These are phyloP conservation scores for Ascosphaera apis DNA, from an alignment of 2,329 filamentous ascomycete genomes.

Conservation along the genomic window DNA sequence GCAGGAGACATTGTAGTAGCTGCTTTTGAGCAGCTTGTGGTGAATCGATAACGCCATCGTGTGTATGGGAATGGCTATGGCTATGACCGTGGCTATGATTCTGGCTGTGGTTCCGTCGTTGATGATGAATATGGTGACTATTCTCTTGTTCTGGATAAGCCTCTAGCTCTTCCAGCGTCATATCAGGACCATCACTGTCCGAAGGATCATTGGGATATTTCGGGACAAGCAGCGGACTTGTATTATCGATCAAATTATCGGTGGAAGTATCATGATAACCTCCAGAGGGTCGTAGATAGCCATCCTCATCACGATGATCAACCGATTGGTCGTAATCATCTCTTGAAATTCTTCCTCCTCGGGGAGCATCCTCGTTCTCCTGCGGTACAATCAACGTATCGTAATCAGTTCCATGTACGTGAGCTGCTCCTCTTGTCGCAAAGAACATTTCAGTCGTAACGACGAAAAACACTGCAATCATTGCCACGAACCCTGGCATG, in stretches of 20 bases:
- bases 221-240: slow-evolving; percentile 5
- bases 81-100: slow-evolving; percentile 2
- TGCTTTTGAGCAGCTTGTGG: slow-evolving; percentile 28
- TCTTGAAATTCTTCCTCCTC: slow-evolving; percentile 4
- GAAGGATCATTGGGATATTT: no score
- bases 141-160: slow-evolving; percentile 9
- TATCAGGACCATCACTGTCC: slow-evolving; percentile 33
- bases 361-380: slow-evolving; percentile 6
- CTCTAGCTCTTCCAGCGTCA: slow-evolving; percentile 34
- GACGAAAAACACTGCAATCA: slow-evolving; percentile 60
- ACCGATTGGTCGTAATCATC: neutral
- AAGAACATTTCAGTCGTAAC: slow-evolving; percentile 78
- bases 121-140: slow-evolving; percentile 2
- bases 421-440: slow-evolving; percentile 42
- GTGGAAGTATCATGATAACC: slow-evolving; percentile 2
- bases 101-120: slow-evolving; percentile 1
- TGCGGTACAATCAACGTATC: slow-evolving; percentile 19
- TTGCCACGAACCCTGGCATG: slow-evolving; percentile 59
- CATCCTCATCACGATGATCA: neutral
- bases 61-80: slow-evolving; percentile 4
- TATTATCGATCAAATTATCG: slow-evolving; percentile 6
- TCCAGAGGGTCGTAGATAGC: neutral
- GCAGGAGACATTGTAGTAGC: slow-evolving; percentile 53
- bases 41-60: slow-evolving; percentile 4
- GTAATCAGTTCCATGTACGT: slow-evolving; percentile 32